Conservation (phyloP, 305 asterid genomes). For the Fraxinus sp. region DNA sequence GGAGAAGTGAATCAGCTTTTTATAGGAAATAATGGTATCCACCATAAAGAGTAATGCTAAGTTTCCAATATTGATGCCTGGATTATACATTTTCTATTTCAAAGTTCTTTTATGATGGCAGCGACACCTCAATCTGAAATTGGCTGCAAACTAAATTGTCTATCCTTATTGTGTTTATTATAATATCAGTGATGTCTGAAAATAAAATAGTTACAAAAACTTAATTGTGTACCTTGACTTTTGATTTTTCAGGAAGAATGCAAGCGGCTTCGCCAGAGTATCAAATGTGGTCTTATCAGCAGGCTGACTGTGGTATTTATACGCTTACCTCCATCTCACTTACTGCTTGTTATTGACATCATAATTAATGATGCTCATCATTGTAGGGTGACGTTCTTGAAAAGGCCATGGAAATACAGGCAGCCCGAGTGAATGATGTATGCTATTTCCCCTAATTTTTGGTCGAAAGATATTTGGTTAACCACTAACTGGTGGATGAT, state of each 20-base stretch:
- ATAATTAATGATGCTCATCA: slow-evolving; percentile 27
- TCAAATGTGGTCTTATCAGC: slow-evolving; percentile 86
- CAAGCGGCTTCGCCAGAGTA: slow-evolving; percentile 97
- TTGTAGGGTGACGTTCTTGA: slow-evolving; percentile 96
- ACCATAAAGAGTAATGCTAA: background rate
- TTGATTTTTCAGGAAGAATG: slow-evolving; percentile 81
- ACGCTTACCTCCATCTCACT: slow-evolving; percentile 5
- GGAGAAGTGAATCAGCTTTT: background rate
- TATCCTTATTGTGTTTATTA: slow-evolving; percentile 6
- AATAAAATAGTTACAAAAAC: background rate
- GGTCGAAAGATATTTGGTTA: background rate
- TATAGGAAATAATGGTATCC: slow-evolving; percentile 11
- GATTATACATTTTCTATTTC: background rate
- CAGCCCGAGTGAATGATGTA: slow-evolving; percentile 91
- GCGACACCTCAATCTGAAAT: slow-evolving; percentile 9
- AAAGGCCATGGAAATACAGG: slow-evolving; percentile 91
- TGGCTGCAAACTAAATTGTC: background rate
- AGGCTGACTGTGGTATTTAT: slow-evolving; percentile 88
- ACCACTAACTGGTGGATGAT: background rate
- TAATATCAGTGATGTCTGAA: background rate
- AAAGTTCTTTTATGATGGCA: slow-evolving; percentile 15
- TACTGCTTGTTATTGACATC: slow-evolving; percentile 18
- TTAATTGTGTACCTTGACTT: background rate
- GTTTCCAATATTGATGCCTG: background rate
- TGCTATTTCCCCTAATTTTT: slow-evolving; percentile 32